A percentile compares a stretch with the other conserved stretches of the same genome.
phyloP scores from a whole-genome alignment of 306 rosid species.

The Rosa persica region DNA sequence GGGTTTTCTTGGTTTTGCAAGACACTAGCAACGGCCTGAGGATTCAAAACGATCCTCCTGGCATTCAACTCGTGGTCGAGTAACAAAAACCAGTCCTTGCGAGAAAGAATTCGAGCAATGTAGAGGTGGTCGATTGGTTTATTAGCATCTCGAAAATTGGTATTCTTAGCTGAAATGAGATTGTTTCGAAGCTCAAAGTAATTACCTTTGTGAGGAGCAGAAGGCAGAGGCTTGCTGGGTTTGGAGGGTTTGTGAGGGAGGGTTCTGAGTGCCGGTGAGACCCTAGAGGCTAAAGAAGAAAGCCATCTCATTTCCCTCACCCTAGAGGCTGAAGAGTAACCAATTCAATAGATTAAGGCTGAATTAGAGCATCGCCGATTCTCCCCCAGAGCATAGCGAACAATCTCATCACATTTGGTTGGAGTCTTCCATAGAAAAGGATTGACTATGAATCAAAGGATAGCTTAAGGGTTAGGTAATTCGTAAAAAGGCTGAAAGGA shows the following conservation, averaged over 20 bases:
- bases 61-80: constrained; percentile 56
- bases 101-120: constrained; percentile 53
- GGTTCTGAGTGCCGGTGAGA: constrained; percentile 31
- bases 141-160: not conserved
- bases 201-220: constrained; percentile 39
- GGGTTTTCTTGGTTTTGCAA: constrained; percentile 70
- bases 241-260: not conserved
- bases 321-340: not conserved
- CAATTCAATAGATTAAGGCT: not conserved
- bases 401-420: too few relatives aligned
- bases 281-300: constrained; percentile 48
- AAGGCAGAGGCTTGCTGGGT: constrained; percentile 13
- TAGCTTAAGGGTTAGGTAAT: too few relatives aligned
- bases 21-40: constrained; percentile 49
- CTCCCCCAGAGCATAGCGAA: not conserved
- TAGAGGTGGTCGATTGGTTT: constrained; percentile 39
- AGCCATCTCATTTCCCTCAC: constrained; percentile 38
- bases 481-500: too few relatives aligned
- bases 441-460: not conserved
- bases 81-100: constrained; percentile 59
- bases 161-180: constrained; percentile 15
- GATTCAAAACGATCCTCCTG: constrained; percentile 35
- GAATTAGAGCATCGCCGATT: not conserved
- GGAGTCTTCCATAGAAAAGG: too few relatives aligned
- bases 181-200: constrained; percentile 13